Conservation (phyloP, 345 rosid species). For the Acer saccharum region DNA sequence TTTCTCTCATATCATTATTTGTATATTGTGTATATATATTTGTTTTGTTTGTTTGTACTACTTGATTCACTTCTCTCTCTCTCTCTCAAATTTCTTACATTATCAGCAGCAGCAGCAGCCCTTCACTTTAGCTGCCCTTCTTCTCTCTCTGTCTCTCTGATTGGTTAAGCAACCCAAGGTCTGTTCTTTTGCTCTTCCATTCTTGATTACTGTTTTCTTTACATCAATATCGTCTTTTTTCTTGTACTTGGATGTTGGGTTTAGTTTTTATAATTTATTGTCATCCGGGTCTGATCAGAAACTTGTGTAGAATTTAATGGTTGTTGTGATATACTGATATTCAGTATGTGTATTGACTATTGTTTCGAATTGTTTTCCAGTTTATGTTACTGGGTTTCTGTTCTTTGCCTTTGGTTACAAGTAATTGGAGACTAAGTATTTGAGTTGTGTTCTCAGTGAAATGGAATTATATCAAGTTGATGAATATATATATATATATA, state of each 20-base stretch:
- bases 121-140: not conserved
- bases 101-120: not conserved
- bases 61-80: not conserved
- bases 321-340: not conserved
- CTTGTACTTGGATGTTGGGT: not conserved
- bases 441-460: not conserved
- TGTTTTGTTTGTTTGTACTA: not conserved
- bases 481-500: not conserved
- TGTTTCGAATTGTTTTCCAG: constrained; percentile 4
- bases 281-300: constrained; percentile 9
- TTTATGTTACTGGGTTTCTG: not conserved
- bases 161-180: constrained; percentile 20
- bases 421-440: not conserved
- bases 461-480: not conserved
- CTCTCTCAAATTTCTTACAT: not conserved
- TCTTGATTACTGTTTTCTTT: not conserved
- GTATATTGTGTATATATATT: not conserved
- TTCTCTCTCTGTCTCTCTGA: not conserved
- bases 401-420: constrained; percentile 1
- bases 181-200: not conserved
- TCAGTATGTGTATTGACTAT: not conserved
- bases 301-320: not conserved
- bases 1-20: not conserved
- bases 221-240: not conserved
- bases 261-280: not conserved